phyloP scores from a whole-genome alignment of 805 yeast genomes.

The Ogataea saltuana region DNA sequence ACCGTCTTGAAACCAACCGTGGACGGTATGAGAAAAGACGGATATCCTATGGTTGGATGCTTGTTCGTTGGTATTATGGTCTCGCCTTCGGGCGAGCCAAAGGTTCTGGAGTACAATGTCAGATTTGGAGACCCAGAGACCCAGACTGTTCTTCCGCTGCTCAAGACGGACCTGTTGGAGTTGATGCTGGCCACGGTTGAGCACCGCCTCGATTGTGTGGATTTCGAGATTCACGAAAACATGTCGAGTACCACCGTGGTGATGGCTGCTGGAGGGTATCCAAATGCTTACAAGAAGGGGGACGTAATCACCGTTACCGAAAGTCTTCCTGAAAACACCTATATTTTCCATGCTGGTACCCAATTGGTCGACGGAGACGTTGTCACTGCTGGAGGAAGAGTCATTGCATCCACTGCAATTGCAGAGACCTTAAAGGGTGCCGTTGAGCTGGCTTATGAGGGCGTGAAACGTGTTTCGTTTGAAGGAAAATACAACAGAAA shows the following conservation, averaged over 20 bases:
- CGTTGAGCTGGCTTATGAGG: conserved; percentile 81
- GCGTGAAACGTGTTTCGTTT: conserved; percentile 76
- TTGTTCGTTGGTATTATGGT: conserved; percentile 94
- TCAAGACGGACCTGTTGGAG: conserved; percentile 90
- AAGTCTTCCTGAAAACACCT: conserved; percentile 55
- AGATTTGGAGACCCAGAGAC: conserved; percentile 99
- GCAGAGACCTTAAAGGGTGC: conserved; percentile 76
- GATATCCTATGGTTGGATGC: conserved; percentile 93
- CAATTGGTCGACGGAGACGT: conserved; percentile 53
- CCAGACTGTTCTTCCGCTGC: conserved; percentile 89
- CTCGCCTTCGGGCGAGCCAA: conserved; percentile 77
- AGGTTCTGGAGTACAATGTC: conserved; percentile 94
- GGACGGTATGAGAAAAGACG: conserved; percentile 94
- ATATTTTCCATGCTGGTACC: conserved; percentile 98
- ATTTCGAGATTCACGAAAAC: conserved; percentile 50
- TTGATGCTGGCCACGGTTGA: conserved; percentile 92
- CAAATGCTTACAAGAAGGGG: conserved; percentile 82
- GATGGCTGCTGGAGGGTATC: conserved; percentile 96
- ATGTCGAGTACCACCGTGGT: conserved; percentile 90
- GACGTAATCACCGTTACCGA: conserved; percentile 68
- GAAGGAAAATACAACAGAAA: conserved; percentile 77
- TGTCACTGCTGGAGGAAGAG: conserved; percentile 94
- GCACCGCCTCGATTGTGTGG: conserved; percentile 85
- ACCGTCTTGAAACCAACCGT: conserved; percentile 87
- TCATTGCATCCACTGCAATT: conserved; percentile 89